phyloP scores from a whole-genome alignment of 208 protist genomes.

The Wallacemonas rigidus region DNA sequence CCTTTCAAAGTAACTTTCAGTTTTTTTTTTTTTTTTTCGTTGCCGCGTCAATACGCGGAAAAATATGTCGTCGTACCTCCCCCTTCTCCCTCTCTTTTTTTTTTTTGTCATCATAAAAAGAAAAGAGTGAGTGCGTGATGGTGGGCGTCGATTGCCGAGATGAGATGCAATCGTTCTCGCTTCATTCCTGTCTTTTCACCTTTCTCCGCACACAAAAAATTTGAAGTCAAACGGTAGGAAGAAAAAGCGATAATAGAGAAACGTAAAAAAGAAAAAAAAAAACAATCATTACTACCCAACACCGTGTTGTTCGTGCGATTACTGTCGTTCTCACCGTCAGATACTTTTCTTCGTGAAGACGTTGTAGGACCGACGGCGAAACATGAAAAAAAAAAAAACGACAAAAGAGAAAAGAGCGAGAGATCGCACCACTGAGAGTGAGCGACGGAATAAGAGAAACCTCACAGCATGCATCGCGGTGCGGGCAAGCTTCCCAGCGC shows the following conservation, averaged over 20 bases:
- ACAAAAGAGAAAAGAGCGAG: constrained; percentile 8
- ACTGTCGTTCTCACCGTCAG: background rate
- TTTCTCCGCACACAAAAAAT: no score
- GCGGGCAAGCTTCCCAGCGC: no score
- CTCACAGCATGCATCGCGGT: no score
- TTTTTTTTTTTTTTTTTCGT: no score
- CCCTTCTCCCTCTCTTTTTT: background rate
- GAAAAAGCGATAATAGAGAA: constrained; percentile 12
- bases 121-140: background rate
- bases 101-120: background rate
- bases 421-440: no score
- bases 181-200: background rate
- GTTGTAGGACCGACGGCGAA: background rate
- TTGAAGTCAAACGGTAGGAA: background rate
- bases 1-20: no score
- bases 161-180: background rate
- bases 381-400: constrained; percentile 15
- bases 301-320: background rate
- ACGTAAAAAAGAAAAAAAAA: constrained; percentile 16
- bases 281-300: constrained; percentile 3
- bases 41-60: no score
- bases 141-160: background rate
- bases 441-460: no score
- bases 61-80: background rate
- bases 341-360: background rate